phyloP scores from a whole-genome alignment of 129 eudicot genomes.

The Artemisia annua region DNA sequence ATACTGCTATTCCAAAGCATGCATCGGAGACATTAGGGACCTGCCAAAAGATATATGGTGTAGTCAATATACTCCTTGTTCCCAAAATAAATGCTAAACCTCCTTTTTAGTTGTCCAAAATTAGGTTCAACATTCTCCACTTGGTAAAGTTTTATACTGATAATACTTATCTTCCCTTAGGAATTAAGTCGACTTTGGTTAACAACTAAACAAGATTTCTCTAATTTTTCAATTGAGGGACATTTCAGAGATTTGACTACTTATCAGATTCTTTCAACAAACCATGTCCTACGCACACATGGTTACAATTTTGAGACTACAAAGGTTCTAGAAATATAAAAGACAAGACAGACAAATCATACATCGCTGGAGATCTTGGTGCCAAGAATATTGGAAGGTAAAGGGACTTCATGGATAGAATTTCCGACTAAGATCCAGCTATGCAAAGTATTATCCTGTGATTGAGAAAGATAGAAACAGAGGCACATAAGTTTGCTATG shows the following conservation, averaged over 20 bases:
- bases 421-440: constrained; percentile 66
- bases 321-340: constrained; percentile 2
- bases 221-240: background rate
- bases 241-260: background rate
- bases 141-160: background rate
- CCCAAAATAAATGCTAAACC: background rate
- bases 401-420: constrained; percentile 51
- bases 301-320: background rate
- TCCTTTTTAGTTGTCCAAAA: constrained; percentile 1
- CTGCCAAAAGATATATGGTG: constrained; percentile 42
- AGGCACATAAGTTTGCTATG: constrained; percentile 9
- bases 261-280: constrained; percentile 11
- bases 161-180: constrained; percentile 2
- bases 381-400: constrained; percentile 72
- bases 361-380: constrained; percentile 66
- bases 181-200: background rate
- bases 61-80: constrained; percentile 5
- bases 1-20: constrained; percentile 81
- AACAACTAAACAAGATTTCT: background rate
- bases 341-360: constrained; percentile 25
- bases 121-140: background rate
- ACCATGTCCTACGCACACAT: background rate
- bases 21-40: constrained; percentile 68
- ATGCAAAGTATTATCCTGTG: constrained; percentile 71
- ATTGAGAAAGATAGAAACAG: background rate